Evolutionary conservation across 192 early-diverging fungal genomes (phyloP).

Genomic region (Coemansia sp.): DNA sequence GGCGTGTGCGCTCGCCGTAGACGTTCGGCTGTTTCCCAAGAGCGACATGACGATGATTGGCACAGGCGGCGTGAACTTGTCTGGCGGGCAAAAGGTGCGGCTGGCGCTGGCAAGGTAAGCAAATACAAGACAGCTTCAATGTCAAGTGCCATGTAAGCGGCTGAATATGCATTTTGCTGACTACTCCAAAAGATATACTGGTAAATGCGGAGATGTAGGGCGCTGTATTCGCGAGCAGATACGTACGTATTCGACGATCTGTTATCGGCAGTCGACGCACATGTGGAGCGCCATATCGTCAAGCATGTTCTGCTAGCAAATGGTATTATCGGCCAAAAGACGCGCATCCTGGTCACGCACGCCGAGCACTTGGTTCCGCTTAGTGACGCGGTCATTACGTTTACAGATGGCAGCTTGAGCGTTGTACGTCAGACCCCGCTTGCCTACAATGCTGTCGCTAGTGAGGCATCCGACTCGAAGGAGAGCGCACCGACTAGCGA

Average conservation of each 20-base stretch:
- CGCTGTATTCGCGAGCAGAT: conserved; percentile 64
- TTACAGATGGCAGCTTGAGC: conserved; percentile 8
- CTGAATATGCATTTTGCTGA: neutral
- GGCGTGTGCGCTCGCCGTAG: conserved; percentile 31
- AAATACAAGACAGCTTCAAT: neutral
- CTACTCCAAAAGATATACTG: neutral
- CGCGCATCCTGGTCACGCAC: conserved; percentile 63
- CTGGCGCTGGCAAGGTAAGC: conserved; percentile 61
- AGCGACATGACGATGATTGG: conserved; percentile 61
- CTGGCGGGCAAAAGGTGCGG: conserved; percentile 67
- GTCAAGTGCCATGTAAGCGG: neutral
- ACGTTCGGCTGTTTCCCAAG: conserved; percentile 19
- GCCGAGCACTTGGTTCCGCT: conserved; percentile 39
- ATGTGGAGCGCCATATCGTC: conserved; percentile 61
- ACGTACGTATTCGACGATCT: conserved; percentile 72
- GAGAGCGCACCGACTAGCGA: neutral
- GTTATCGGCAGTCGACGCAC: conserved; percentile 68
- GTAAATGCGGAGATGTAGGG: conserved; percentile 42
- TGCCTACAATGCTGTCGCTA: neutral
- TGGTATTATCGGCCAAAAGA: conserved; percentile 42
- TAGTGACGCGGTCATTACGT: conserved; percentile 16
- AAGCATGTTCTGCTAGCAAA: conserved; percentile 41
- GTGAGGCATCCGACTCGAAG: neutral
- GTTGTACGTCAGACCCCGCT: conserved; percentile 11
- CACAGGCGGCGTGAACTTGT: conserved; percentile 59